Conservation (phyloP, 2,329 filamentous ascomycete species). For the Penicillium sp. region DNA sequence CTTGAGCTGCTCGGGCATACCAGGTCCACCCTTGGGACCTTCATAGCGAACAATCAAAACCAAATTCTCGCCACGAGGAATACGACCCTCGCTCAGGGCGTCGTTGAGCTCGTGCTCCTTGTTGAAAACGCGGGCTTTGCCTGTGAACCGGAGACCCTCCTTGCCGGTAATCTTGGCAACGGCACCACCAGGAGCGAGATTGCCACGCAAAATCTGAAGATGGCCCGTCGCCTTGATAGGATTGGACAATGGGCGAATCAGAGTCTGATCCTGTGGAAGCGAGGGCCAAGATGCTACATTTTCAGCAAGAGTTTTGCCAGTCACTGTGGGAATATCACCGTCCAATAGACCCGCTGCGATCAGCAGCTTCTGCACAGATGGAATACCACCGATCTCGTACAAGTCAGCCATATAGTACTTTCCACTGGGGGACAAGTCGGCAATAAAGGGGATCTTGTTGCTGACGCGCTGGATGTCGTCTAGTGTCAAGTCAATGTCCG, state of each 20-base stretch:
- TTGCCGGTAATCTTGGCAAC: slow-evolving; percentile 98
- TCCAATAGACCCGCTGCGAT: slow-evolving; percentile 75
- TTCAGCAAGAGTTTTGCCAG: slow-evolving; percentile 78
- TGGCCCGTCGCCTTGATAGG: slow-evolving; percentile 87
- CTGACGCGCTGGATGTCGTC: slow-evolving; percentile 82
- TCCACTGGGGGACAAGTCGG: slow-evolving; percentile 80
- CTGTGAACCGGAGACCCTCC: slow-evolving; percentile 80
- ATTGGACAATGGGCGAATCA: slow-evolving; percentile 78
- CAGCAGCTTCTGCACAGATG: slow-evolving; percentile 81
- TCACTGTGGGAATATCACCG: slow-evolving; percentile 77
- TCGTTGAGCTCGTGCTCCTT: slow-evolving; percentile 78
- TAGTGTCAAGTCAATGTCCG: slow-evolving; percentile 72
- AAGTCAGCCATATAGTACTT: slow-evolving; percentile 87
- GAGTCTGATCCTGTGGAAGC: slow-evolving; percentile 74
- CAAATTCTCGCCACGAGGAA: slow-evolving; percentile 74
- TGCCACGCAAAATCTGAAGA: slow-evolving; percentile 83
- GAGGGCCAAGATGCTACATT: slow-evolving; percentile 78
- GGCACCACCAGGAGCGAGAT: slow-evolving; percentile 82
- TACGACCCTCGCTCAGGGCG: slow-evolving; percentile 70
- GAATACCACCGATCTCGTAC: slow-evolving; percentile 81
- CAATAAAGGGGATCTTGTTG: slow-evolving; percentile 81
- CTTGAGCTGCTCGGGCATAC: slow-evolving; percentile 94
- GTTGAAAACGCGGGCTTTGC: slow-evolving; percentile 80
- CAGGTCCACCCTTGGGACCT: slow-evolving; percentile 87
- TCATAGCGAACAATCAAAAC: slow-evolving; percentile 92